A percentile compares a stretch with the other conserved stretches of the same genome.
phyloP scores from a whole-genome alignment of 257 asterid genomes.

The Ilex asprella region DNA sequence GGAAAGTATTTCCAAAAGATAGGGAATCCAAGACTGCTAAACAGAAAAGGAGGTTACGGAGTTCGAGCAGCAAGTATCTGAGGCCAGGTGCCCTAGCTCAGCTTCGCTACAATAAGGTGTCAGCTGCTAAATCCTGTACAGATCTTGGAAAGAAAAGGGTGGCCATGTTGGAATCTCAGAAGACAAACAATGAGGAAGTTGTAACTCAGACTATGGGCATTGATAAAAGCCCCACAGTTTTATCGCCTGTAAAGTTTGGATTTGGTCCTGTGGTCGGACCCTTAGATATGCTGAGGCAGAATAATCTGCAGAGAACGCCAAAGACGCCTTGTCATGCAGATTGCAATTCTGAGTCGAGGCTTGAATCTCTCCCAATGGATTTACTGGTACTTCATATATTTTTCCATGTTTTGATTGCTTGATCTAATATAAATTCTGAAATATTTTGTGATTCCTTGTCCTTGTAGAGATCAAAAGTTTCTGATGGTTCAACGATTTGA shows the following conservation, averaged over 20 bases:
- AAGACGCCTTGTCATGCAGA: constrained; percentile 59
- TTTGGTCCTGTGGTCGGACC: constrained; percentile 10
- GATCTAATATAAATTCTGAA: too few relatives aligned
- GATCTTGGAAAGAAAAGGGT: constrained; percentile 78
- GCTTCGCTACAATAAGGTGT: constrained; percentile 62
- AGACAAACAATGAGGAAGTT: constrained; percentile 17
- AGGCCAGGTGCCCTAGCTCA: constrained; percentile 92
- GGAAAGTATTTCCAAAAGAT: constrained; percentile 59
- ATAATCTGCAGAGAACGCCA: constrained; percentile 51
- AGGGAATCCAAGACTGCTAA: constrained; percentile 37
- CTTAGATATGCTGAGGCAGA: constrained; percentile 24
- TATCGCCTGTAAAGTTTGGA: not conserved
- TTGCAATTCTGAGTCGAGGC: constrained; percentile 52
- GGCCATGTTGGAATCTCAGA: constrained; percentile 34
- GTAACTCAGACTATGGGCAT: constrained; percentile 19
- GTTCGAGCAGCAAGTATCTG: constrained; percentile 48
- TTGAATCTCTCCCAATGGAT: constrained; percentile 83
- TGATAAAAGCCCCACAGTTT: constrained; percentile 15
- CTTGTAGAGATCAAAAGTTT: too few relatives aligned
- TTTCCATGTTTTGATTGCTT: too few relatives aligned
- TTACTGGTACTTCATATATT: constrained; percentile 49
- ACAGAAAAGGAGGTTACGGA: constrained; percentile 46
- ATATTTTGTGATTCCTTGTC: too few relatives aligned
- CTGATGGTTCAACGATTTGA: too few relatives aligned
- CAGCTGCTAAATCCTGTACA: constrained; percentile 63